phyloP scores from a whole-genome alignment of 352 stramenopile genomes.

The Phytophthora boehmeriae region DNA sequence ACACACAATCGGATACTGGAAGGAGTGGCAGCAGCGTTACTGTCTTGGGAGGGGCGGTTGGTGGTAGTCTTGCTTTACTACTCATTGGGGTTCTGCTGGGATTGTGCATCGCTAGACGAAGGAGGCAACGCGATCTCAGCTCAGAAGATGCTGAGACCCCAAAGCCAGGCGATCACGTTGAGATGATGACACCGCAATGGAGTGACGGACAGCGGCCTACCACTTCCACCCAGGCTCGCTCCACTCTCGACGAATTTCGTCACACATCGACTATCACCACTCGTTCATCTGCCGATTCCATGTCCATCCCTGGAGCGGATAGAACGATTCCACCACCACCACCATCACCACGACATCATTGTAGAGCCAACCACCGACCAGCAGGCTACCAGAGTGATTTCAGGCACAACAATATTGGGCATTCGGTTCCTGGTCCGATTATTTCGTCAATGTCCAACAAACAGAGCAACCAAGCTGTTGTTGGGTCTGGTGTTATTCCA shows the following conservation, averaged over 20 bases:
- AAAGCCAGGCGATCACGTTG: constrained; percentile 12
- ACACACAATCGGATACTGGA: background rate
- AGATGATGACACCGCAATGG: constrained; percentile 14
- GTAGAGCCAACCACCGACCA: background rate
- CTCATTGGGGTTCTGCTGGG: constrained; percentile 18
- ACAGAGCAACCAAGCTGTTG: background rate
- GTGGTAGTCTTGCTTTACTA: constrained; percentile 20
- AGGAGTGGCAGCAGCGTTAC: constrained; percentile 8
- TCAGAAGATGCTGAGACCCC: constrained; percentile 9
- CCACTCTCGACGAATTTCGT: constrained; percentile 21
- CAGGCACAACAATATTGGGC: constrained; percentile 1
- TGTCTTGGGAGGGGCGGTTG: constrained; percentile 21
- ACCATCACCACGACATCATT: background rate
- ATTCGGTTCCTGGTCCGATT: background rate
- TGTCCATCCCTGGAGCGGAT: constrained; percentile 7
- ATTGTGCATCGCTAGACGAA: constrained; percentile 15
- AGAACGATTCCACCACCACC: background rate
- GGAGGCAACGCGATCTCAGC: constrained; percentile 4
- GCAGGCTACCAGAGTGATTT: background rate
- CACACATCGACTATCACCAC: constrained; percentile 7
- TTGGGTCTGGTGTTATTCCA: constrained; percentile 4
- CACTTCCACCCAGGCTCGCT: constrained; percentile 15
- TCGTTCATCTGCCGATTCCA: constrained; percentile 11
- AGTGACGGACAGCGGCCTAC: constrained; percentile 10
- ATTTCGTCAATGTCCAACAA: constrained; percentile 2